Percentiles rank a stretch among this genome's conserved stretches.
Evolutionary conservation across 2,329 filamentous ascomycete genomes (phyloP).

Genomic region (Ophiostoma sp.): DNA sequence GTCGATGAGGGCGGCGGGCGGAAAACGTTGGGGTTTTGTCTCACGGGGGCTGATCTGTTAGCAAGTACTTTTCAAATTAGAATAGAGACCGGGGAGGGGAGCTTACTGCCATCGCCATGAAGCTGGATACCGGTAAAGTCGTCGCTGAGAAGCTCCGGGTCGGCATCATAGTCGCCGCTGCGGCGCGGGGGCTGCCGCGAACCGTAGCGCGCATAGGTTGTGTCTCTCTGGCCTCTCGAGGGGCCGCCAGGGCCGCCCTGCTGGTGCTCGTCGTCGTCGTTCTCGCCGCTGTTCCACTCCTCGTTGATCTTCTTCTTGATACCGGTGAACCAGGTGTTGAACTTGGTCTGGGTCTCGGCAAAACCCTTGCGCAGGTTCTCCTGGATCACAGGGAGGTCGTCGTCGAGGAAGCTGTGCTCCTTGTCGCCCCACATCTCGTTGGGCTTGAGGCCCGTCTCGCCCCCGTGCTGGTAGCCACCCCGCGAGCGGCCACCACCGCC

Average conservation of each 20-base stretch:
- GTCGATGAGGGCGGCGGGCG: slow-evolving; percentile 61
- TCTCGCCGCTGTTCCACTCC: slow-evolving; percentile 72
- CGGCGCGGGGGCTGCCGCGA: slow-evolving; percentile 55
- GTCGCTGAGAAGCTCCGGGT: slow-evolving; percentile 84
- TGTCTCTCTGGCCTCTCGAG: slow-evolving; percentile 26
- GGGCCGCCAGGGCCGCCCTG: slow-evolving; percentile 11
- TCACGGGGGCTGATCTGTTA: slow-evolving; percentile 54
- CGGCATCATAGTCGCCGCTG: slow-evolving; percentile 93
- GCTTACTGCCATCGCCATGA: slow-evolving; percentile 62
- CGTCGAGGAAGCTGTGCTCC: slow-evolving; percentile 91
- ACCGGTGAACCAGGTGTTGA: slow-evolving; percentile 89
- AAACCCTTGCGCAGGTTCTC: slow-evolving; percentile 95
- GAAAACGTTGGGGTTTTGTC: slow-evolving; percentile 79
- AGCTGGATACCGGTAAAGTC: slow-evolving; percentile 77
- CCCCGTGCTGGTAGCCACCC: neutral
- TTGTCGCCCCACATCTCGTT: slow-evolving; percentile 64
- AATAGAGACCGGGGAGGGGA: neutral
- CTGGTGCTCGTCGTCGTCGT: slow-evolving; percentile 44
- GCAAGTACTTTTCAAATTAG: slow-evolving; percentile 27
- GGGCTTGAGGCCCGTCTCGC: slow-evolving; percentile 49
- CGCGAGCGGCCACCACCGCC: slow-evolving; percentile 24
- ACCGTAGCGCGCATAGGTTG: slow-evolving; percentile 39
- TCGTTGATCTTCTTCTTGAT: slow-evolving; percentile 94
- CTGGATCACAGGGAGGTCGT: slow-evolving; percentile 89
- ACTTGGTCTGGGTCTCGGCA: slow-evolving; percentile 85